Percentiles rank a stretch among this genome's conserved stretches.
Evolutionary conservation across 177 flowering plant genomes (phyloP).

Genomic region (Telopea speciosissima): DNA sequence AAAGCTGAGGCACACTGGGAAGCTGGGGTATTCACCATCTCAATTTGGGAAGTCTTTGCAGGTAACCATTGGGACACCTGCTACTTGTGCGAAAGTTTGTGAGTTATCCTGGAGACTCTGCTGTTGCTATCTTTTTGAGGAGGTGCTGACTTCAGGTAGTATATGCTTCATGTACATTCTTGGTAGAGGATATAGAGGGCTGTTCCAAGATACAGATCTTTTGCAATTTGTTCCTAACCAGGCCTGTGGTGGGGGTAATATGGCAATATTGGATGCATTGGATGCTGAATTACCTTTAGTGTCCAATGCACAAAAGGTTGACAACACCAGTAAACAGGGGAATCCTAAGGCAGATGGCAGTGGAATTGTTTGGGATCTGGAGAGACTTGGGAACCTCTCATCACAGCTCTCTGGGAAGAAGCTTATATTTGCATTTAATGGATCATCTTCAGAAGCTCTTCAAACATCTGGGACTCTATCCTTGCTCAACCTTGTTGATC

Average conservation of each 20-base stretch:
- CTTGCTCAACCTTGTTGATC: slow-evolving; percentile 95
- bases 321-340: slow-evolving; percentile 51
- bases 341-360: slow-evolving; percentile 72
- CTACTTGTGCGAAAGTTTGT: slow-evolving; percentile 50
- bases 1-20: slow-evolving; percentile 91
- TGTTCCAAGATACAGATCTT: slow-evolving; percentile 89
- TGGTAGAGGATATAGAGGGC: slow-evolving; percentile 95
- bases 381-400: slow-evolving; percentile 73
- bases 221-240: slow-evolving; percentile 91
- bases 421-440: slow-evolving; percentile 98
- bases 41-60: slow-evolving; percentile 89
- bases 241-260: slow-evolving; percentile 98
- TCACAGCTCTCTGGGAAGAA: slow-evolving; percentile 88
- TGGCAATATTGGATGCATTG: slow-evolving; percentile 92
- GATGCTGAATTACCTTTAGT: slow-evolving; percentile 66
- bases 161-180: slow-evolving; percentile 97
- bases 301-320: slow-evolving; percentile 57
- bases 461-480: slow-evolving; percentile 69
- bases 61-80: slow-evolving; percentile 83
- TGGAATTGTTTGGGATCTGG: slow-evolving; percentile 97
- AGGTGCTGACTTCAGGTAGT: slow-evolving; percentile 83
- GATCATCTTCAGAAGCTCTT: slow-evolving; percentile 72
- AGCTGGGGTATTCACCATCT: slow-evolving; percentile 93
- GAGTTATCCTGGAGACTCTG: slow-evolving; percentile 84
- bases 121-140: slow-evolving; percentile 93